Evolutionary conservation across 495 filamentous ascomycete genomes (phyloP).

Genomic region (Penicillium verhagenii): DNA sequence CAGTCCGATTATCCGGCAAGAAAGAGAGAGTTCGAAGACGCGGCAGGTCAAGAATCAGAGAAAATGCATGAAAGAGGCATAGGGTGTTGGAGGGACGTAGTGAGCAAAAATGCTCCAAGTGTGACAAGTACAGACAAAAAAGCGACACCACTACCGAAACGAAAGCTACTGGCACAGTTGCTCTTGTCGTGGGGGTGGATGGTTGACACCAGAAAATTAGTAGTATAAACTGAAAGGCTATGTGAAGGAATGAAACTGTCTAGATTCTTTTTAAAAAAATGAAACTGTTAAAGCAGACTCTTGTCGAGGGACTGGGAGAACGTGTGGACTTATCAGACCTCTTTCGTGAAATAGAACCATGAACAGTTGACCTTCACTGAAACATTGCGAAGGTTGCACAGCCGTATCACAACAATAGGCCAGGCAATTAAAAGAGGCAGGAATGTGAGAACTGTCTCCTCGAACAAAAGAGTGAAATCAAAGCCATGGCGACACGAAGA

Average conservation of each 20-base stretch:
- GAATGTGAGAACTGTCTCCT: conserved; percentile 19
- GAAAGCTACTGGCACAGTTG: conserved; percentile 17
- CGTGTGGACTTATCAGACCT: conserved; percentile 7
- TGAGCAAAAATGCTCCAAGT: conserved; percentile 23
- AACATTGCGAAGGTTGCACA: conserved; percentile 8
- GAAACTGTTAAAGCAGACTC: background rate
- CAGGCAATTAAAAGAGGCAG: conserved; percentile 11
- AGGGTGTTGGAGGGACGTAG: conserved; percentile 21
- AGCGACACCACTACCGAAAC: conserved; percentile 3
- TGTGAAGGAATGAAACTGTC: conserved; percentile 12
- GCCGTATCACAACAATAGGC: conserved; percentile 1
- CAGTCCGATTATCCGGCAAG: conserved; percentile 5
- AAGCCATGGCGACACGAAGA: conserved; percentile 17
- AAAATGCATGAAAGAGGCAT: conserved; percentile 10
- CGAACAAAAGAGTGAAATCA: conserved; percentile 23
- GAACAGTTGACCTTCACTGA: conserved; percentile 25
- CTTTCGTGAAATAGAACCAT: conserved; percentile 21
- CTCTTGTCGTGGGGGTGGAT: conserved; percentile 14
- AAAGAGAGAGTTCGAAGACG: conserved; percentile 20
- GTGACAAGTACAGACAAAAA: conserved; percentile 15
- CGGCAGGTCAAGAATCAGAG: conserved; percentile 16
- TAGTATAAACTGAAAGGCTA: conserved; percentile 15
- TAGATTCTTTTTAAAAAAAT: conserved; percentile 1
- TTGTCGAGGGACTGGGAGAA: background rate
- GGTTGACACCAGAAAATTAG: conserved; percentile 14